Conservation (phyloP, 2,329 filamentous ascomycete genomes). For the Colletotrichum somersetense region DNA sequence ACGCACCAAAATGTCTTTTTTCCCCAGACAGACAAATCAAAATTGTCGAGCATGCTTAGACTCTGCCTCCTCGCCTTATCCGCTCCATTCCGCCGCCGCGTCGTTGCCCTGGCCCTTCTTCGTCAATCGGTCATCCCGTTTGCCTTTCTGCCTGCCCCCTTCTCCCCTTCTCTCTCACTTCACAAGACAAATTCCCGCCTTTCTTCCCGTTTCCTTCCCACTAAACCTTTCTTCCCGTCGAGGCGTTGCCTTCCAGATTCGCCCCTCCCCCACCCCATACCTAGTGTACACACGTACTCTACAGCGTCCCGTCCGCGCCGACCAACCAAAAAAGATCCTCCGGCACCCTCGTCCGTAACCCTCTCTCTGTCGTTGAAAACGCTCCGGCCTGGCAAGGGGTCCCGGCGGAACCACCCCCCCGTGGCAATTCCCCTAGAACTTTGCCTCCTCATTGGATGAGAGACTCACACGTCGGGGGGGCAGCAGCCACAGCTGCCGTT, state of each 20-base stretch:
- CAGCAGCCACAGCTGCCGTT: conserved; percentile 41
- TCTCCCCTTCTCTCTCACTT: conserved; percentile 1
- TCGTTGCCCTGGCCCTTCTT: conserved; percentile 26
- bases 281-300: background rate
- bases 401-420: conserved; percentile 32
- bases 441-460: conserved; percentile 31
- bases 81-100: conserved; percentile 18
- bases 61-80: conserved; percentile 24
- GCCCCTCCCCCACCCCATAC: conserved; percentile 12
- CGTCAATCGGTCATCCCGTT: background rate
- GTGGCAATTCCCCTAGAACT: conserved; percentile 27
- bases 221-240: conserved; percentile 9
- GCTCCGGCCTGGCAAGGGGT: conserved; percentile 36
- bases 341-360: conserved; percentile 32
- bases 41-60: conserved; percentile 26
- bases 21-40: conserved; percentile 34
- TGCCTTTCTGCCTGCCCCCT: background rate
- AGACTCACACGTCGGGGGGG: conserved; percentile 17
- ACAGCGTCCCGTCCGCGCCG: conserved; percentile 5
- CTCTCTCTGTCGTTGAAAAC: conserved; percentile 36
- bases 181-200: conserved; percentile 2
- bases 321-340: conserved; percentile 27
- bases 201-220: background rate
- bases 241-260: conserved; percentile 4
- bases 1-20: conserved; percentile 39